Percentiles rank a stretch among this genome's conserved stretches.
These are phyloP conservation scores for Athelia sp. DNA, from an alignment of 1,284 basidiomycete genomes.

Conservation along the genomic window DNA sequence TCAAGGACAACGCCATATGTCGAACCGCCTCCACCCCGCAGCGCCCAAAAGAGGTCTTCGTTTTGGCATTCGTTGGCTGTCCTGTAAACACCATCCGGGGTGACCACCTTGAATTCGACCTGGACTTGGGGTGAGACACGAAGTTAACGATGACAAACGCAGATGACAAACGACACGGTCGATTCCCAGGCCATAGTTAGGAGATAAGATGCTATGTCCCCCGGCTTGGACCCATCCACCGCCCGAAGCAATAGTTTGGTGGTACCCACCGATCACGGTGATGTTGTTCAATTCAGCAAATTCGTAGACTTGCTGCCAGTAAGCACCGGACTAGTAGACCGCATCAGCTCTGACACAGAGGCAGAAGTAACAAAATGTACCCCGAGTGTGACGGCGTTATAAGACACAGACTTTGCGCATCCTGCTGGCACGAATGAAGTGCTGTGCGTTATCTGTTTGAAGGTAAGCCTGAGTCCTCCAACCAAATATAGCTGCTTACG, in stretches of 20 bases:
- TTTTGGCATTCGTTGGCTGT: constrained; percentile 29
- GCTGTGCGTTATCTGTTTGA: constrained; percentile 16
- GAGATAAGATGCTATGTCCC: constrained; percentile 17
- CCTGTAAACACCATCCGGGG: constrained; percentile 12
- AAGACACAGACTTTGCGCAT: constrained; percentile 11
- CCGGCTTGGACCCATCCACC: constrained; percentile 26
- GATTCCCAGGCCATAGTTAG: constrained; percentile 17
- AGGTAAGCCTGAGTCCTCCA: not conserved
- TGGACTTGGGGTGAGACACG: not conserved
- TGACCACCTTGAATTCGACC: constrained; percentile 14
- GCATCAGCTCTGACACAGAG: not conserved
- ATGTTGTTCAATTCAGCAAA: constrained; percentile 26
- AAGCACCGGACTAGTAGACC: constrained; percentile 17
- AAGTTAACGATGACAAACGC: not conserved
- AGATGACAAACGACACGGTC: constrained; percentile 14
- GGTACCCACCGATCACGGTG: constrained; percentile 25
- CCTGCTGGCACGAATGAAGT: constrained; percentile 17
- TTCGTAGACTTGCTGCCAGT: constrained; percentile 22
- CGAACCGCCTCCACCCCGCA: constrained; percentile 23
- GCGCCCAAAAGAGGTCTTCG: constrained; percentile 28
- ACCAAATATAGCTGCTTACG: constrained; percentile 10
- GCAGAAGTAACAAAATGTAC: constrained; percentile 10
- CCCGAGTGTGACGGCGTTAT: constrained; percentile 21
- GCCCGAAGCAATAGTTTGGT: constrained; percentile 23
- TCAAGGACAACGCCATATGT: constrained; percentile 14